phyloP scores from a whole-genome alignment of 2,329 filamentous ascomycete genomes.

The Cryoendolithus antarcticus region DNA sequence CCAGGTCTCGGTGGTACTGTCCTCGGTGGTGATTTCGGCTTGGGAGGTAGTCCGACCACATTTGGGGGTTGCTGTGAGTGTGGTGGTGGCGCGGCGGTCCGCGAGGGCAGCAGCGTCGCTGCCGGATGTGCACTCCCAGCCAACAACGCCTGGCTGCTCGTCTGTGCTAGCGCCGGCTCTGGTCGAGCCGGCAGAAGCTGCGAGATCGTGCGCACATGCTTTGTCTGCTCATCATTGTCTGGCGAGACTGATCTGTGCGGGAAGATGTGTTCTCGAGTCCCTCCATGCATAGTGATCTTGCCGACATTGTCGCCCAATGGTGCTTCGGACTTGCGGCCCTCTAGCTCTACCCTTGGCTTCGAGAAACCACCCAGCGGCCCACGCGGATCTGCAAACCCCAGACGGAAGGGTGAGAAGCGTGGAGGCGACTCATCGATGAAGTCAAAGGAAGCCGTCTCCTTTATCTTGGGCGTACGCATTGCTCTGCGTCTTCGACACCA shows the following conservation, averaged over 20 bases:
- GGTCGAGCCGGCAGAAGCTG: conserved; percentile 23
- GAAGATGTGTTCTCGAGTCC: background rate
- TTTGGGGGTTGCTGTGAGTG: background rate
- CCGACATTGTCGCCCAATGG: background rate
- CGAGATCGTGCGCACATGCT: conserved; percentile 17
- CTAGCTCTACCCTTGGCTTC: conserved; percentile 4
- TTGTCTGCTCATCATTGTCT: conserved; percentile 12
- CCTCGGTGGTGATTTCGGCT: conserved; percentile 4
- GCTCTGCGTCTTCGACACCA: conserved; percentile 12
- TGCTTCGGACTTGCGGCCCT: background rate
- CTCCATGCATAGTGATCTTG: background rate
- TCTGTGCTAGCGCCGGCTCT: conserved; percentile 5
- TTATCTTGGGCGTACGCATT: conserved; percentile 4
- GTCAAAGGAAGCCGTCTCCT: conserved; percentile 16
- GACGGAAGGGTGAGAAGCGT: conserved; percentile 12
- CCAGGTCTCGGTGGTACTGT: conserved; percentile 1
- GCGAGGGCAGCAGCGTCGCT: background rate
- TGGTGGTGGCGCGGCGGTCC: background rate
- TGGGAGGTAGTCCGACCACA: conserved; percentile 4
- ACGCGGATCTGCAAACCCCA: conserved; percentile 7
- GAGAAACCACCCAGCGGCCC: conserved; percentile 7
- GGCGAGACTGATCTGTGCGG: conserved; percentile 6
- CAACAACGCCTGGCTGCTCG: background rate
- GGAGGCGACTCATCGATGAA: conserved; percentile 21
- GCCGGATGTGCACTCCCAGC: background rate